Evolutionary conservation across 2,329 filamentous ascomycete species (phyloP).

Genomic region (Colletotrichum aenigma): DNA sequence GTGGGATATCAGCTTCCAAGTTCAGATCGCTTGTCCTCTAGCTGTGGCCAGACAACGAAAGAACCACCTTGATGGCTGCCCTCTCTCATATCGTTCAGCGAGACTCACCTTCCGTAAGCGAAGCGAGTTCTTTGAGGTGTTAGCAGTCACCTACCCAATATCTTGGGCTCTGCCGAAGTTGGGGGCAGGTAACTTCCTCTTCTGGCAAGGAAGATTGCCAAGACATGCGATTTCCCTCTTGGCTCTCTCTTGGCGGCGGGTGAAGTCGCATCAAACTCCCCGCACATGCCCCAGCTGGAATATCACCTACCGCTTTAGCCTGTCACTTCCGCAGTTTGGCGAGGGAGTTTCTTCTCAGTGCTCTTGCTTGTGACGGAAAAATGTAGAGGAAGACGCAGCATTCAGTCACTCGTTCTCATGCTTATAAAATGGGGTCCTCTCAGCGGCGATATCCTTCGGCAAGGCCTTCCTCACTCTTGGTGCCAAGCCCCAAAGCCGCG

Average conservation of each 20-base stretch:
- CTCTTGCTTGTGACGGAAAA: background rate
- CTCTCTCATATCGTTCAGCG: rapidly evolving
- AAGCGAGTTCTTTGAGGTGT: rapidly evolving
- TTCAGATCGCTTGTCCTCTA: background rate
- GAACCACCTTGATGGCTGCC: background rate
- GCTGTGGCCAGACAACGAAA: rapidly evolving
- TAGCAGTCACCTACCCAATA: background rate
- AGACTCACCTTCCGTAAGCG: background rate
- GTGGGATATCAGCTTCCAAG: background rate
- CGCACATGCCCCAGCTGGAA: background rate
- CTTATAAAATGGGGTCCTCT: background rate
- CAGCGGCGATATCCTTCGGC: background rate
- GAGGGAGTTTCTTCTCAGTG: background rate
- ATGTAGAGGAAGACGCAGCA: background rate
- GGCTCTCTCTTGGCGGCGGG: conserved; percentile 8
- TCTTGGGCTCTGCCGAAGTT: background rate
- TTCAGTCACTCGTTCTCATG: no score
- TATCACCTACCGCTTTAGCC: conserved; percentile 7
- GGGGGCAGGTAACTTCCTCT: background rate
- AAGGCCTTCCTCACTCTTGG: background rate
- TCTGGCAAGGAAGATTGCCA: background rate
- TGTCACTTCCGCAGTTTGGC: background rate
- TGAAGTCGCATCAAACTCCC: background rate
- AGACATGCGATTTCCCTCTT: conserved; percentile 3
- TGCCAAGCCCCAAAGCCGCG: background rate